phyloP scores from a whole-genome alignment of 1,284 basidiomycete species.

The Xerocomus nothofagi region DNA sequence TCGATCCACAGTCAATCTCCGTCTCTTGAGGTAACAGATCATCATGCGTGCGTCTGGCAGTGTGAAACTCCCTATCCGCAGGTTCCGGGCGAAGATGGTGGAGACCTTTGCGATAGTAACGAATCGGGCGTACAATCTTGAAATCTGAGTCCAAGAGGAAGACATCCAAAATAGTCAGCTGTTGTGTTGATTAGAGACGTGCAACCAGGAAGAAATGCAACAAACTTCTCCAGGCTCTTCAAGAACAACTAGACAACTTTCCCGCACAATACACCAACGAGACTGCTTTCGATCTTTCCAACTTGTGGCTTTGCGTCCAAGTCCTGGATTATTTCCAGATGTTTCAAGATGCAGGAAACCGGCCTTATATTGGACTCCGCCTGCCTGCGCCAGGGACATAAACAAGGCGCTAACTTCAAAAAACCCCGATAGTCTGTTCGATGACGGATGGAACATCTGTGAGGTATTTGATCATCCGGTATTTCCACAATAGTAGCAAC shows the following conservation, averaged over 20 bases:
- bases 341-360: slow-evolving; percentile 74
- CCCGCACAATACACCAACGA: slow-evolving; percentile 93
- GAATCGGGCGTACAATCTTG: slow-evolving; percentile 74
- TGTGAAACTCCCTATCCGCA: slow-evolving; percentile 33
- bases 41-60: slow-evolving; percentile 16
- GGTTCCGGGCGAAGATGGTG: slow-evolving; percentile 52
- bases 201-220: slow-evolving; percentile 8
- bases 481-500: slow-evolving; percentile 5
- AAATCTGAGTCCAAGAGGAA: slow-evolving; percentile 94
- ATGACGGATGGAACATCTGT: slow-evolving; percentile 95
- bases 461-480: not conserved
- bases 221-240: slow-evolving; percentile 85
- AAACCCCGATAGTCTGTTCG: slow-evolving; percentile 92
- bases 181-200: slow-evolving; percentile 16
- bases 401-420: slow-evolving; percentile 93
- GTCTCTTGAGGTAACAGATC: slow-evolving; percentile 12
- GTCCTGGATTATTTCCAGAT: slow-evolving; percentile 48
- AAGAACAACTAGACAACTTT: slow-evolving; percentile 88
- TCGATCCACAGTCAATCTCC: slow-evolving; percentile 36
- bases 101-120: slow-evolving; percentile 78
- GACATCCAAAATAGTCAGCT: slow-evolving; percentile 87
- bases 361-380: slow-evolving; percentile 87
- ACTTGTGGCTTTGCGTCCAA: slow-evolving; percentile 62
- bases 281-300: slow-evolving; percentile 73
- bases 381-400: slow-evolving; percentile 79